Conservation (phyloP, 257 asterid species). For the Solanum arcanum region DNA sequence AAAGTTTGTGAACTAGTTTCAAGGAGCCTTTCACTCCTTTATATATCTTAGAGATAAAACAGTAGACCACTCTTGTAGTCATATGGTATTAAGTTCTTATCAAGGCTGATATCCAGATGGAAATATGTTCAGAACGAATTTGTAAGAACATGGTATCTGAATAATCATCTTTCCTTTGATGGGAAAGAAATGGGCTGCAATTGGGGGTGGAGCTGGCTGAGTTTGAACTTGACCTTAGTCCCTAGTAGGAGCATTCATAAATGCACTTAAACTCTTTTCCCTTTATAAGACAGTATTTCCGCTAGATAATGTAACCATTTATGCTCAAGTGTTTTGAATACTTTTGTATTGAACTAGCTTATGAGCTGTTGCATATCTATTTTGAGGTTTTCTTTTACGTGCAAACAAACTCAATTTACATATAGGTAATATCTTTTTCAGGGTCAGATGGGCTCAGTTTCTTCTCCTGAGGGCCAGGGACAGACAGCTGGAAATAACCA, state of each 20-base stretch:
- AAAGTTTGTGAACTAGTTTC: background rate
- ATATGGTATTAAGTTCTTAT: background rate
- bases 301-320: background rate
- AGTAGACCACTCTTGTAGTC: background rate
- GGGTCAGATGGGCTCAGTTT: constrained; percentile 71
- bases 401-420: background rate
- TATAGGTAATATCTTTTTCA: constrained; percentile 19
- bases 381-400: background rate
- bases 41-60: background rate
- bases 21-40: background rate
- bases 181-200: background rate
- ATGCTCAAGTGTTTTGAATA: background rate
- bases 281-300: background rate
- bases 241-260: background rate
- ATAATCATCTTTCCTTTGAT: background rate
- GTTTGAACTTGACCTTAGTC: background rate
- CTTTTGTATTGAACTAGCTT: background rate
- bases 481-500: constrained; percentile 49
- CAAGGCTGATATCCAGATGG: background rate
- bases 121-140: background rate
- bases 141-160: background rate
- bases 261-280: background rate
- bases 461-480: constrained; percentile 59
- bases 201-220: background rate
- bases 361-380: background rate